Evolutionary conservation across 208 protist genomes (phyloP).

Genomic region (Leishmania gerbilli): DNA sequence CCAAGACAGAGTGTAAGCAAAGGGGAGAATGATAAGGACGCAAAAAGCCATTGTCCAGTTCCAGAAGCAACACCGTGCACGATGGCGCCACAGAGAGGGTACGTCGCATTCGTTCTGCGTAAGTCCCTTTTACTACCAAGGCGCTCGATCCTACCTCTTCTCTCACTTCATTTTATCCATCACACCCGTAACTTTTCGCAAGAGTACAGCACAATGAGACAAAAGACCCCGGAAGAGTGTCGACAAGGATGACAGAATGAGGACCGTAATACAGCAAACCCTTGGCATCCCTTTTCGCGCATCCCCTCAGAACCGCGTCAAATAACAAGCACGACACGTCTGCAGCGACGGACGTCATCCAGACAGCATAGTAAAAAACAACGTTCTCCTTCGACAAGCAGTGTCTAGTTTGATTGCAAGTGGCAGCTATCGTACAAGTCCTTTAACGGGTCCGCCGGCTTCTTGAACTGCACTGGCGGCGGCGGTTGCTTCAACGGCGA

Average conservation of each 20-base stretch:
- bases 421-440: slow-evolving; percentile 34
- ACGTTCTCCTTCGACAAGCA: neutral
- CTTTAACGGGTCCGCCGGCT: slow-evolving; percentile 49
- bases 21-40: neutral
- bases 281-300: neutral
- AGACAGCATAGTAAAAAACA: neutral
- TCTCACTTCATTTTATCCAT: neutral
- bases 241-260: neutral
- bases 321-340: neutral
- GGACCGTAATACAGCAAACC: neutral
- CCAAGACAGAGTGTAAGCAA: neutral
- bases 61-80: neutral
- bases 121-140: neutral
- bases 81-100: neutral
- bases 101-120: neutral
- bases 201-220: neutral
- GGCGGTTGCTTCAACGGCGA: neutral
- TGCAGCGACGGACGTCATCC: neutral
- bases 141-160: neutral
- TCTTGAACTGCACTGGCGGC: slow-evolving; percentile 13
- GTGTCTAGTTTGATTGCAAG: slow-evolving; percentile 6
- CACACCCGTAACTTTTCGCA: neutral
- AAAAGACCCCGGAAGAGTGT: too few species aligned
- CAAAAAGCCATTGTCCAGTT: neutral
- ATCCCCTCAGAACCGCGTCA: neutral